Percentiles rank a stretch among this genome's conserved stretches.
phyloP scores from a whole-genome alignment of 1,139 yeast genomes.

The Suhomyces coccinellae region DNA sequence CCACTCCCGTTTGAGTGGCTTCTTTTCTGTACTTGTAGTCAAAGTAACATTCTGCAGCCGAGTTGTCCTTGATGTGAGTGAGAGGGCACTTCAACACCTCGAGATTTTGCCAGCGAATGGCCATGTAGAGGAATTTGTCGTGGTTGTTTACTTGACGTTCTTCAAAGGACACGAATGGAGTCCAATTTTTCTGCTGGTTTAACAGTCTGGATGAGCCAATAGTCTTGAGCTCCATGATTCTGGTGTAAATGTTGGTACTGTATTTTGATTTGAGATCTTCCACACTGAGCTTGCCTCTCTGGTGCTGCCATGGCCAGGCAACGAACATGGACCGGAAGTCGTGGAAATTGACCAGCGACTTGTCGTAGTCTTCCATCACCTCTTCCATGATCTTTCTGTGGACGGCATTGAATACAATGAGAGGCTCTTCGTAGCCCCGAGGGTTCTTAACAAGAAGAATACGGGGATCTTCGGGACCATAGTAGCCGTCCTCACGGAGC shows the following conservation, averaged over 20 bases:
- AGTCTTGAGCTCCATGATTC: slow-evolving; percentile 29
- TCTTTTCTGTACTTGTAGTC: slow-evolving; percentile 20
- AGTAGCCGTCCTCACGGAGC: slow-evolving; percentile 22
- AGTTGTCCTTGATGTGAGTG: slow-evolving; percentile 10
- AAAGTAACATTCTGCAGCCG: slow-evolving; percentile 28
- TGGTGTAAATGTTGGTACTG: slow-evolving; percentile 23
- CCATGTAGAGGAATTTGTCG: slow-evolving; percentile 34
- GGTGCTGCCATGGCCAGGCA: slow-evolving; percentile 43
- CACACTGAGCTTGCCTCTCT: slow-evolving; percentile 31
- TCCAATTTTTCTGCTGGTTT: slow-evolving; percentile 43
- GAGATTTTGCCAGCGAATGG: slow-evolving; percentile 40
- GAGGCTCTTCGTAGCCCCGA: slow-evolving; percentile 37
- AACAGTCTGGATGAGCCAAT: slow-evolving; percentile 23
- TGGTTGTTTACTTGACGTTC: slow-evolving; percentile 22
- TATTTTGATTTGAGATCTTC: slow-evolving; percentile 20
- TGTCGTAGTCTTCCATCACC: slow-evolving; percentile 17
- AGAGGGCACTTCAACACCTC: slow-evolving; percentile 32
- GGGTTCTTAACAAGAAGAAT: slow-evolving; percentile 33
- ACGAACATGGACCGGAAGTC: slow-evolving; percentile 34
- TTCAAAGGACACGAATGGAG: slow-evolving; percentile 35
- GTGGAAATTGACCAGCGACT: slow-evolving; percentile 1
- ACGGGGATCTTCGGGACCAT: slow-evolving; percentile 49
- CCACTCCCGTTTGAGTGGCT: slow-evolving; percentile 13
- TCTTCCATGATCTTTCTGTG: slow-evolving; percentile 25
- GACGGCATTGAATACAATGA: slow-evolving; percentile 34